These are phyloP conservation scores for Cordyceps cateniannulata DNA, from an alignment of 2,329 filamentous ascomycete species.

Conservation along the genomic window DNA sequence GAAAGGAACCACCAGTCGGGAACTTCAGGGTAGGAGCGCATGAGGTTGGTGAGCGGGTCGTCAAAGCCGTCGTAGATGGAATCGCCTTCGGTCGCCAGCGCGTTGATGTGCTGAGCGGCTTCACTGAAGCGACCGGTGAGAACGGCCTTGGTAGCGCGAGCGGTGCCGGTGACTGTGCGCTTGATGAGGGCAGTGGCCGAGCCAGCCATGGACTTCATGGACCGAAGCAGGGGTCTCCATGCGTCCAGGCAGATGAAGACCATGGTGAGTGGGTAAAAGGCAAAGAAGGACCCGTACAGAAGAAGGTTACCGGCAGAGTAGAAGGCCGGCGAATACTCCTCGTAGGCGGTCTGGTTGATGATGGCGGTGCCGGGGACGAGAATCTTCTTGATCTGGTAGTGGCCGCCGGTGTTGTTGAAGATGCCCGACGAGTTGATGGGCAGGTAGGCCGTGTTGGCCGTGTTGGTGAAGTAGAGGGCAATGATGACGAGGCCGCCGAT, in stretches of 20 bases:
- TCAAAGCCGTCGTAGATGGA: slow-evolving; percentile 36
- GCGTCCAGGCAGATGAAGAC: slow-evolving; percentile 30
- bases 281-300: slow-evolving; percentile 26
- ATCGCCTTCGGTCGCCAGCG: slow-evolving; percentile 29
- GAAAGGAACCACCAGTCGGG: slow-evolving; percentile 40
- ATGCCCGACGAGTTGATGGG: slow-evolving; percentile 42
- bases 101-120: slow-evolving; percentile 23
- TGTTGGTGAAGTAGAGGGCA: slow-evolving; percentile 26
- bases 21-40: slow-evolving; percentile 38
- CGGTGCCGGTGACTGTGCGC: slow-evolving; percentile 10
- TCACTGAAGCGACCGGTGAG: slow-evolving; percentile 29
- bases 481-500: slow-evolving; percentile 8
- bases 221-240: slow-evolving; percentile 17
- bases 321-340: slow-evolving; percentile 28
- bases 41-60: slow-evolving; percentile 36
- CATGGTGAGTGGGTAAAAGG: slow-evolving; percentile 28
- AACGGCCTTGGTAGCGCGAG: slow-evolving; percentile 21
- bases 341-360: slow-evolving; percentile 29
- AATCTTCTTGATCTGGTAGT: slow-evolving; percentile 37
- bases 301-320: slow-evolving; percentile 26
- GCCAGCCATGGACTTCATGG: not conserved
- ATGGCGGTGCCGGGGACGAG: slow-evolving; percentile 28
- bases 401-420: slow-evolving; percentile 38
- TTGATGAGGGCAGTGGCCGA: not conserved
- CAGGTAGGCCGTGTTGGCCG: slow-evolving; percentile 37